These are phyloP conservation scores for Neurospora terricola DNA, from an alignment of 495 filamentous ascomycete species.

Conservation along the genomic window DNA sequence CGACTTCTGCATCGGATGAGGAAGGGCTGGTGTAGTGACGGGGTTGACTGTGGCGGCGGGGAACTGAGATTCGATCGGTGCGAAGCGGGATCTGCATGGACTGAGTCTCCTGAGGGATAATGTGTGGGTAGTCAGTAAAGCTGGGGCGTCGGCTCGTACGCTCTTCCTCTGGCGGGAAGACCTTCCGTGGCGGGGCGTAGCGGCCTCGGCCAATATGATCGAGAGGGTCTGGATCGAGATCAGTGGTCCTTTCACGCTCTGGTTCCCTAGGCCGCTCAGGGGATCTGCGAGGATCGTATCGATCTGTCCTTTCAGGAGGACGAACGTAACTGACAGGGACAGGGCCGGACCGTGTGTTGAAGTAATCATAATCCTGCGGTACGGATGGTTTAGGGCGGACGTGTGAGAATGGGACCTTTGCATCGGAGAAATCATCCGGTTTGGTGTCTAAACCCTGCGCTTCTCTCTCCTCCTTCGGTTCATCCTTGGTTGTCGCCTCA, in stretches of 20 bases:
- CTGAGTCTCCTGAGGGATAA: conserved; percentile 9
- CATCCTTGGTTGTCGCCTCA: conserved; percentile 28
- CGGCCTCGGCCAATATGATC: conserved; percentile 10
- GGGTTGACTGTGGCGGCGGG: conserved; percentile 20
- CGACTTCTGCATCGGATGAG: background rate
- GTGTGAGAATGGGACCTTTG: conserved; percentile 12
- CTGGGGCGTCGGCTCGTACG: conserved; percentile 15
- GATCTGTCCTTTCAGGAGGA: conserved; percentile 13
- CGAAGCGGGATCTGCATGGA: conserved; percentile 11
- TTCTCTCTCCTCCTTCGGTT: conserved; percentile 9
- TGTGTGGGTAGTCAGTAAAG: conserved; percentile 15
- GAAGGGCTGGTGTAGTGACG: background rate
- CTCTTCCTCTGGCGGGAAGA: conserved; percentile 16
- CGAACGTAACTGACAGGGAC: conserved; percentile 16
- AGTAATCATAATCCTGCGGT: conserved; percentile 18
- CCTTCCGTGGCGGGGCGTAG: conserved; percentile 13
- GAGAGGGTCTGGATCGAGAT: conserved; percentile 14
- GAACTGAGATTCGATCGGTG: conserved; percentile 7
- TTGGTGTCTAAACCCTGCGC: background rate
- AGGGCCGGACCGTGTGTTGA: conserved; percentile 4
- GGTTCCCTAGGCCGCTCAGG: conserved; percentile 17
- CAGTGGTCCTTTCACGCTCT: conserved; percentile 20
- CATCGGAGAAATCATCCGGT: conserved; percentile 5
- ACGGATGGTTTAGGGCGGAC: conserved; percentile 10
- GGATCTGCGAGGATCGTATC: conserved; percentile 11